phyloP scores from a whole-genome alignment of 495 filamentous ascomycete species.

The Aspergillus hancockii region DNA sequence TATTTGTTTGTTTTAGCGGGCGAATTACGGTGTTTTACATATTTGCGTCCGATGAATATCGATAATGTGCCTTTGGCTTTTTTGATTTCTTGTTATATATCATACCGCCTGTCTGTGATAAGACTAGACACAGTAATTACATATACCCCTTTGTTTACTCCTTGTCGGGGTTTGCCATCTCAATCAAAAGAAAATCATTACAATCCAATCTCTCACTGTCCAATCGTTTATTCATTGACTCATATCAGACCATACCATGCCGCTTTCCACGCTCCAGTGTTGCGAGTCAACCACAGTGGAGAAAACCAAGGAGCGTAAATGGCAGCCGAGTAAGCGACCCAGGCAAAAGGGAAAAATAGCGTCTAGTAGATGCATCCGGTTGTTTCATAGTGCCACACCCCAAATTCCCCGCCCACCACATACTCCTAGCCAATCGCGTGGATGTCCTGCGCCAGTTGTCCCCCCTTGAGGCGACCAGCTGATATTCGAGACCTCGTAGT shows the following conservation, averaged over 20 bases:
- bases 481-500: slow-evolving; percentile 93
- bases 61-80: background rate
- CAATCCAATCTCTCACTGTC: slow-evolving; percentile 3
- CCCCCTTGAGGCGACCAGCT: slow-evolving; percentile 87
- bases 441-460: slow-evolving; percentile 59
- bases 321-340: background rate
- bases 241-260: slow-evolving; percentile 29
- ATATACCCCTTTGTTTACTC: slow-evolving; percentile 6
- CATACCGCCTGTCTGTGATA: background rate
- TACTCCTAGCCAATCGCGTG: slow-evolving; percentile 92
- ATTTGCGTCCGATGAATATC: background rate
- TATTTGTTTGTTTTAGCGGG: slow-evolving; percentile 2
- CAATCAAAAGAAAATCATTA: slow-evolving; percentile 8
- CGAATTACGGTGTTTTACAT: background rate
- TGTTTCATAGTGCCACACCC: slow-evolving; percentile 70
- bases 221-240: slow-evolving; percentile 44
- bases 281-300: background rate
- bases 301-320: slow-evolving; percentile 1
- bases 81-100: slow-evolving; percentile 5
- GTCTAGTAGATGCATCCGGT: slow-evolving; percentile 15
- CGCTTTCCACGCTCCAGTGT: slow-evolving; percentile 4
- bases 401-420: slow-evolving; percentile 88
- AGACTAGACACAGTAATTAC: background rate
- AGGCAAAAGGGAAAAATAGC: slow-evolving; percentile 6
- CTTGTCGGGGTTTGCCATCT: background rate